These are phyloP conservation scores for Daucus carota DNA, from an alignment of 129 eudicot genomes.

Conservation along the genomic window DH1_v3.0 NC_030385.2:1251001-1251500, in stretches of 20 bases:
- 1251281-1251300: conserved; percentile 81
- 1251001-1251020: not conserved
- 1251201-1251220: conserved; percentile 79
- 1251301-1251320: not conserved
- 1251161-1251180: not conserved
- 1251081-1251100: conserved; percentile 84
- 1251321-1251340: not conserved
- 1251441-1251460: conserved; percentile 57
- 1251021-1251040: conserved; percentile 50
- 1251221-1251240: conserved; percentile 85
- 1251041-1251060: conserved; percentile 66
- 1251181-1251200: conserved; percentile 63
- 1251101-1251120: conserved; percentile 79
- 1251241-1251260: conserved; percentile 59
- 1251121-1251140: conserved; percentile 52
- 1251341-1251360: not conserved
- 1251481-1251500: not conserved
- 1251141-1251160: not conserved
- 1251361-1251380: not conserved
- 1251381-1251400: conserved; percentile 82
- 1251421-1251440: conserved; percentile 84
- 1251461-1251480: not conserved
- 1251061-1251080: conserved; percentile 76
- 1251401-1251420: conserved; percentile 65
- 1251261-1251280: conserved; percentile 61